Evolutionary conservation across 805 yeast species (phyloP).

Genomic region (Hanseniaspora clermontiae): DNA sequence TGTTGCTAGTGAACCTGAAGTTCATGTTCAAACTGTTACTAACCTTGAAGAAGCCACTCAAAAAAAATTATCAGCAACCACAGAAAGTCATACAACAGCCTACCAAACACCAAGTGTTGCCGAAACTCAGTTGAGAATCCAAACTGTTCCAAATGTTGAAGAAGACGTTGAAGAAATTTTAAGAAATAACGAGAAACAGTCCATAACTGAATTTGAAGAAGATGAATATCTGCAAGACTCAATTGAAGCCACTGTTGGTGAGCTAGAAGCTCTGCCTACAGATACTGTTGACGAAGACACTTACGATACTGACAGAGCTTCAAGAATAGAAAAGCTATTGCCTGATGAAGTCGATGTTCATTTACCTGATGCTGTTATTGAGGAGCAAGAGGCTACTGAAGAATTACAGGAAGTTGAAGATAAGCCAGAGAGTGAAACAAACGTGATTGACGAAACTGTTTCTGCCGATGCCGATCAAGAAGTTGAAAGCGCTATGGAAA

Average conservation of each 20-base stretch:
- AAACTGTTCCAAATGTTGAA: conserved; percentile 13
- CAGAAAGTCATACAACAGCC: not conserved
- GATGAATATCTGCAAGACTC: not conserved
- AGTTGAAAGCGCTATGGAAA: not conserved
- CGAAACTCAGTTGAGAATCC: not conserved
- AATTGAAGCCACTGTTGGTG: not conserved
- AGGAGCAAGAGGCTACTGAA: not conserved
- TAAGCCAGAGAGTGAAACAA: not conserved
- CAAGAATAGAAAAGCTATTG: not conserved
- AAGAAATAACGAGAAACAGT: not conserved
- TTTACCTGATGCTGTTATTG: not conserved
- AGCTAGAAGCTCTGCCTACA: not conserved
- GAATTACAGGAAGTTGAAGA: not conserved
- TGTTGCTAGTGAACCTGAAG: not conserved
- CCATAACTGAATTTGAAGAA: not conserved
- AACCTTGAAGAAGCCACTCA: not conserved
- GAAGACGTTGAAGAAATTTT: conserved; percentile 2
- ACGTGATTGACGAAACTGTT: not conserved
- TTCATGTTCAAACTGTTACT: not conserved
- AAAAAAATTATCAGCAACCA: not conserved
- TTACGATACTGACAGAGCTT: not conserved
- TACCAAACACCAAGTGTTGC: not conserved
- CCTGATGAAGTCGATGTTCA: not conserved
- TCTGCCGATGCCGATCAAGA: not conserved
- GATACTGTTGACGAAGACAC: not conserved